Evolutionary conservation across 129 eudicot genomes (phyloP).

Genomic region (Chrysanthemum seticuspe): DNA sequence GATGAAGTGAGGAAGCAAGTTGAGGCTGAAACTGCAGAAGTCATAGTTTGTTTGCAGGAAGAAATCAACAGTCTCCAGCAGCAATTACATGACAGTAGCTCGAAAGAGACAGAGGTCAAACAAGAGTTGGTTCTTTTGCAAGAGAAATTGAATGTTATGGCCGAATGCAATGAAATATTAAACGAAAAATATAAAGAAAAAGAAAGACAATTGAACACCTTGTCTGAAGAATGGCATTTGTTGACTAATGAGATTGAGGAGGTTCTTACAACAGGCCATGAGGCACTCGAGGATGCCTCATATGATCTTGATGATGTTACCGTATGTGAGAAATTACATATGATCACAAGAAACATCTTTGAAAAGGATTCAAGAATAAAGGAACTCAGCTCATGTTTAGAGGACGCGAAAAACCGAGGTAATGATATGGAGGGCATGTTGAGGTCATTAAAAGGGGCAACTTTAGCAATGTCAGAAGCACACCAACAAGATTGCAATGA

Average conservation of each 20-base stretch:
- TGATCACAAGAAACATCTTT: constrained; percentile 48
- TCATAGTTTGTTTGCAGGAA: constrained; percentile 92
- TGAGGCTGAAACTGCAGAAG: constrained; percentile 97
- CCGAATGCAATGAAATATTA: constrained; percentile 44
- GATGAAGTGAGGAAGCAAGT: constrained; percentile 84
- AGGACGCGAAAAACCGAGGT: constrained; percentile 57
- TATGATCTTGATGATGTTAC: constrained; percentile 50
- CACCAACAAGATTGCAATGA: constrained; percentile 72
- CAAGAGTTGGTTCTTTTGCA: constrained; percentile 38
- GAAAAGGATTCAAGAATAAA: constrained; percentile 70
- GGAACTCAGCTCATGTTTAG: constrained; percentile 63
- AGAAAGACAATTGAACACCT: constrained; percentile 40
- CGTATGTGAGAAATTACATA: constrained; percentile 59
- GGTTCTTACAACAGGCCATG: constrained; percentile 59
- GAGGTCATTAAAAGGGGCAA: constrained; percentile 86
- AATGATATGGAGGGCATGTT: constrained; percentile 80
- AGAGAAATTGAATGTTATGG: constrained; percentile 32
- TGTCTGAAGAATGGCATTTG: not conserved
- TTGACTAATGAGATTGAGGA: constrained; percentile 63
- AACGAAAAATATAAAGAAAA: constrained; percentile 44
- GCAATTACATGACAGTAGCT: constrained; percentile 46
- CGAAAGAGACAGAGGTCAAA: constrained; percentile 53
- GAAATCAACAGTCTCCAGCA: constrained; percentile 75
- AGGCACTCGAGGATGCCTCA: constrained; percentile 59
- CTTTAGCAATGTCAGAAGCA: constrained; percentile 77